A percentile compares a stretch with the other conserved stretches of the same genome.
phyloP scores from a whole-genome alignment of 1,284 basidiomycete species.

The Leccinum fuscescens region DNA sequence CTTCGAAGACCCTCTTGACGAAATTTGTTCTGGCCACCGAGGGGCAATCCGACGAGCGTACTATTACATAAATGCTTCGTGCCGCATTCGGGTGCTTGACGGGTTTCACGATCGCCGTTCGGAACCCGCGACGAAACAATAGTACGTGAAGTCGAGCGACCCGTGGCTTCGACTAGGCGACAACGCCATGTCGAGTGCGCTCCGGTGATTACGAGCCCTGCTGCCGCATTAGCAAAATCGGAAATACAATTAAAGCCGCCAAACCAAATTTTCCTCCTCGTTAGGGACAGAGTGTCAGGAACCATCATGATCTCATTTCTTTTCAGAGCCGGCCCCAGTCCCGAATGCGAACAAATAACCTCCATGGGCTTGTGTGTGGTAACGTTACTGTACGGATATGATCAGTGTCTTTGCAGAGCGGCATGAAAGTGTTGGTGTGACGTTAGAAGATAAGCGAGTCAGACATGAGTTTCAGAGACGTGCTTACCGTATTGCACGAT shows the following conservation, averaged over 20 bases:
- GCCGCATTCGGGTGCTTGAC: neutral
- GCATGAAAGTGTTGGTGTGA: conserved; percentile 12
- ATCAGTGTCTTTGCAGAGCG: neutral
- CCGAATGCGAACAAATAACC: neutral
- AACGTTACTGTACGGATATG: neutral
- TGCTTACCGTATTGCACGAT: neutral
- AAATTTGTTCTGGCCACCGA: neutral
- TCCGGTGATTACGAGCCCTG: neutral
- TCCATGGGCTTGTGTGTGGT: neutral
- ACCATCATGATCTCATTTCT: neutral
- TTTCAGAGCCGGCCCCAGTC: neutral
- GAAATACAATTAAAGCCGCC: neutral
- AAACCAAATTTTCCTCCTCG: neutral
- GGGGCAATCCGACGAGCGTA: neutral
- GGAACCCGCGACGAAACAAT: neutral
- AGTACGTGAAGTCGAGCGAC: neutral
- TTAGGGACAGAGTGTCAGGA: neutral
- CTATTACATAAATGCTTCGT: neutral
- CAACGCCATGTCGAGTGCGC: neutral
- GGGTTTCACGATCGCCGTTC: neutral
- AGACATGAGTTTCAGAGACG: conserved; percentile 8
- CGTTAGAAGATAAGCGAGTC: conserved; percentile 18
- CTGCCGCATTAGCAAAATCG: neutral
- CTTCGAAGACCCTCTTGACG: neutral
- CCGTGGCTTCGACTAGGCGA: neutral